Evolutionary conservation across 805 yeast genomes (phyloP).

Genomic region (Ogataea nitratoaversa): DNA sequence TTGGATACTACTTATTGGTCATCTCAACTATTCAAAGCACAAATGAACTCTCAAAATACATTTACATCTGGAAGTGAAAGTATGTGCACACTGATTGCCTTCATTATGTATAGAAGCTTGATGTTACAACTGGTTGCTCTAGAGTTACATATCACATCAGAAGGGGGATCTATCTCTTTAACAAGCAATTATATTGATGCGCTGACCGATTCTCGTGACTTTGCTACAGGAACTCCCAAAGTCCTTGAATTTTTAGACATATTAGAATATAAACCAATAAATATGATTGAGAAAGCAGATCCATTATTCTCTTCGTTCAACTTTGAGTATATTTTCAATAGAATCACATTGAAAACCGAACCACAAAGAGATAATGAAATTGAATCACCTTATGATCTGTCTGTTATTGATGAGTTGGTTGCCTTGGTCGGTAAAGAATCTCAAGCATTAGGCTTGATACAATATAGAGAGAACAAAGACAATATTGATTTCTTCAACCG

Average conservation of each 20-base stretch:
- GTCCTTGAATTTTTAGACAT: conserved; percentile 68
- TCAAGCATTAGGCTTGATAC: conserved; percentile 25
- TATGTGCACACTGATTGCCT: conserved; percentile 54
- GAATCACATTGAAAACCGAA: conserved; percentile 30
- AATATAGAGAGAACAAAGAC: conserved; percentile 10
- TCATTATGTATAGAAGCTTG: conserved; percentile 56
- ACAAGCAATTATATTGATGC: conserved; percentile 47
- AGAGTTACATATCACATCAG: conserved; percentile 61
- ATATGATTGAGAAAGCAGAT: conserved; percentile 40
- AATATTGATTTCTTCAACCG: conserved; percentile 13
- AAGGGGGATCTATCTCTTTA: conserved; percentile 44
- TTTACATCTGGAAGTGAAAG: conserved; percentile 34
- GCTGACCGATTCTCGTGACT: conserved; percentile 46
- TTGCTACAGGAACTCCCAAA: conserved; percentile 58
- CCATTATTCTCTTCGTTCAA: conserved; percentile 33
- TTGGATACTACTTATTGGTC: conserved; percentile 50
- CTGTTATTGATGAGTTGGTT: conserved; percentile 33
- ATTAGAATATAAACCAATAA: conserved; percentile 50
- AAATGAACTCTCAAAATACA: conserved; percentile 32
- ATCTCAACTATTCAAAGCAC: conserved; percentile 39
- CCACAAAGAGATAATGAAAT: conserved; percentile 3
- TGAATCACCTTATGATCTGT: conserved; percentile 39
- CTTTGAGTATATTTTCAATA: conserved; percentile 38
- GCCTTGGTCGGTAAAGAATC: conserved; percentile 24
- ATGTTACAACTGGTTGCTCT: conserved; percentile 63